Conservation (phyloP, 2,329 filamentous ascomycete genomes). For the Stylonectria norvegica region DNA sequence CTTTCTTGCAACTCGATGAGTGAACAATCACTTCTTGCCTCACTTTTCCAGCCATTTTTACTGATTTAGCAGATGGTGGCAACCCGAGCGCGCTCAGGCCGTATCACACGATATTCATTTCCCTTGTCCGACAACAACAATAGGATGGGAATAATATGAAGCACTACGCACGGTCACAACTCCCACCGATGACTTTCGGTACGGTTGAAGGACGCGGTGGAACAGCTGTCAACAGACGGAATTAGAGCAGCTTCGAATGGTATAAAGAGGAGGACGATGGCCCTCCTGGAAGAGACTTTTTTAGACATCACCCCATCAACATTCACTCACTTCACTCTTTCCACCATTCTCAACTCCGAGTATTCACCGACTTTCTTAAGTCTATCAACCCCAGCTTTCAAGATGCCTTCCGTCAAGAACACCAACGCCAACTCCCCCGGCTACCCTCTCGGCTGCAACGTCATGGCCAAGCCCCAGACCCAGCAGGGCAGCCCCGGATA, state of each 20-base stretch:
- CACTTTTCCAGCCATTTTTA: no score
- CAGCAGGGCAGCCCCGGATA: slow-evolving; percentile 20
- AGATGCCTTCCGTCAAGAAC: slow-evolving; percentile 32
- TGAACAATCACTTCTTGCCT: no score
- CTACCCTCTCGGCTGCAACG: slow-evolving; percentile 27
- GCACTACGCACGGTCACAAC: no score
- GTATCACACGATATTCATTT: no score
- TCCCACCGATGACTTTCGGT: background rate
- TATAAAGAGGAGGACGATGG: slow-evolving; percentile 20
- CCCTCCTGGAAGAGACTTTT: slow-evolving; percentile 3
- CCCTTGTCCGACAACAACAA: slow-evolving; percentile 21
- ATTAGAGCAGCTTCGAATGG: no score
- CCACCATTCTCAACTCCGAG: slow-evolving; percentile 26
- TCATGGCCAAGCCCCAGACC: slow-evolving; percentile 29
- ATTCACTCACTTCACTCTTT: slow-evolving; percentile 19
- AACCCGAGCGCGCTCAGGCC: no score
- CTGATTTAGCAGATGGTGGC: no score
- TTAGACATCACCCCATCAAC: slow-evolving; percentile 12
- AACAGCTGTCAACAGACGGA: no score
- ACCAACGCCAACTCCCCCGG: slow-evolving; percentile 23
- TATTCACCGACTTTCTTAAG: slow-evolving; percentile 23
- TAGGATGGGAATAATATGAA: slow-evolving; percentile 19
- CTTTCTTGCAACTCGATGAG: background rate
- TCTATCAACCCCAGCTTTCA: slow-evolving; percentile 26
- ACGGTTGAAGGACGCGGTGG: no score